A percentile compares a stretch with the other conserved stretches of the same genome.
Conservation (phyloP, 148 eudicot genomes). For the Amaranthus hypochondriacus region DNA sequence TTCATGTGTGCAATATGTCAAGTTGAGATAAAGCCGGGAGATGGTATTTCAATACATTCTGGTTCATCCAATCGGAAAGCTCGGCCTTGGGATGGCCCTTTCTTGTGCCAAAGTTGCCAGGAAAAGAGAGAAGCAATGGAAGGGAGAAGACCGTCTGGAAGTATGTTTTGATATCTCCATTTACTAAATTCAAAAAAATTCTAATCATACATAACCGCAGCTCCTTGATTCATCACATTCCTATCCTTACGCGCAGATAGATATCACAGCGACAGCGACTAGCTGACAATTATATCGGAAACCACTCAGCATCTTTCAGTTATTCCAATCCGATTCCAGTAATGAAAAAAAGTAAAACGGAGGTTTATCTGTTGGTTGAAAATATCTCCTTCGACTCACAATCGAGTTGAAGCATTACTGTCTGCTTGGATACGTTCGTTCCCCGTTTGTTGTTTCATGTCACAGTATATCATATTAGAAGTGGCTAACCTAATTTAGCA, state of each 20-base stretch:
- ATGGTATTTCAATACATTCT: slow-evolving; percentile 81
- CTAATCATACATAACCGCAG: background rate
- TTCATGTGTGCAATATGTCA: slow-evolving; percentile 96
- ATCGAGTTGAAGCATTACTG: slow-evolving; percentile 24
- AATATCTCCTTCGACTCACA: slow-evolving; percentile 2
- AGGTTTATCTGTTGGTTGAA: slow-evolving; percentile 10
- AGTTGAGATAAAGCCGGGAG: slow-evolving; percentile 89
- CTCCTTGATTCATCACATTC: slow-evolving; percentile 12
- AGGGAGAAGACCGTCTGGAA: slow-evolving; percentile 91
- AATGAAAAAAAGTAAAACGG: slow-evolving; percentile 23
- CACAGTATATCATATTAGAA: slow-evolving; percentile 23
- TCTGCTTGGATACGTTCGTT: slow-evolving; percentile 9
- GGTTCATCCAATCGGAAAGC: slow-evolving; percentile 48
- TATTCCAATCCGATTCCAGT: slow-evolving; percentile 6
- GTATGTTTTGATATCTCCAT: slow-evolving; percentile 31
- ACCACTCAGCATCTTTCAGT: slow-evolving; percentile 1
- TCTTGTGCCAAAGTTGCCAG: slow-evolving; percentile 85
- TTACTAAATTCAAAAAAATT: background rate
- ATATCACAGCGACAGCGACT: slow-evolving; percentile 84
- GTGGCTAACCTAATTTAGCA: slow-evolving; percentile 17
- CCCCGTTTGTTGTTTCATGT: slow-evolving; percentile 14
- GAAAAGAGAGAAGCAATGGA: slow-evolving; percentile 98
- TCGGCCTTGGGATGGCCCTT: slow-evolving; percentile 99
- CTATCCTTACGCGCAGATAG: slow-evolving; percentile 49
- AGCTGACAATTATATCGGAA: slow-evolving; percentile 11